Base-by-base conservation (phyloP, 768 basidiomycete genomes). In the Lentinula aciculospora region DNA sequence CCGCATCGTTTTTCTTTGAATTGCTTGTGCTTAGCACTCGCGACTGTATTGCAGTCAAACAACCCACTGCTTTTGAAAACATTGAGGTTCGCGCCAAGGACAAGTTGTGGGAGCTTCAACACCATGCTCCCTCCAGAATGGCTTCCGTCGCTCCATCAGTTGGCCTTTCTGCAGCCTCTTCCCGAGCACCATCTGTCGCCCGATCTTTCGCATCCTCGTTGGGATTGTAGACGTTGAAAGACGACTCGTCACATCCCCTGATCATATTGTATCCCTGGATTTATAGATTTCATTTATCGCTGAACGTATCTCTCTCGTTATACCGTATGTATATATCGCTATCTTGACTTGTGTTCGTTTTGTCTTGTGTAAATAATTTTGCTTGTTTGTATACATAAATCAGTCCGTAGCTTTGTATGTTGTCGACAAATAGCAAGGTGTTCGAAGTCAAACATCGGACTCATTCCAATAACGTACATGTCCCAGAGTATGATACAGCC, bases 1-100 rank as follows among this genome's bases (percentile, higher is more conserved):
- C 96, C 1, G 85, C 96, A 1, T 86, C 93, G 1, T 98, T 99
- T 78, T 99, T 99, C 80, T 99, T 99, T 68, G 97, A 99, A 71
- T 73, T 98, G 32, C 85, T 99, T 28, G 93, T 98, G 1, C 83
- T 99, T 1, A 88, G 93, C 9, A 98, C 96, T 3, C 86, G 92
- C 32, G 95, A 98, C 69, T 94, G 90, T 67, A 76, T 99, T 63
- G 84, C 89, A 64, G 71, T 99, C 44, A 73, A 83, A 6, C 97
- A 99, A 69, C 65, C 68, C 4, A 76, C 75, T 7, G 76, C 92
- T 0, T 97, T 92, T 66, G 89, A 86, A 60, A 93, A 96, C 70
- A 97, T 98, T 58, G 82, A 89, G 65, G 76, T 98, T 31, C 73
- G 79, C 9, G 86, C 85, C 27, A 96, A 94, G 72, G 81, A 85